Base-by-base conservation (phyloP, 345 rosid genomes). In the Moricandia moricandioides region DNA sequence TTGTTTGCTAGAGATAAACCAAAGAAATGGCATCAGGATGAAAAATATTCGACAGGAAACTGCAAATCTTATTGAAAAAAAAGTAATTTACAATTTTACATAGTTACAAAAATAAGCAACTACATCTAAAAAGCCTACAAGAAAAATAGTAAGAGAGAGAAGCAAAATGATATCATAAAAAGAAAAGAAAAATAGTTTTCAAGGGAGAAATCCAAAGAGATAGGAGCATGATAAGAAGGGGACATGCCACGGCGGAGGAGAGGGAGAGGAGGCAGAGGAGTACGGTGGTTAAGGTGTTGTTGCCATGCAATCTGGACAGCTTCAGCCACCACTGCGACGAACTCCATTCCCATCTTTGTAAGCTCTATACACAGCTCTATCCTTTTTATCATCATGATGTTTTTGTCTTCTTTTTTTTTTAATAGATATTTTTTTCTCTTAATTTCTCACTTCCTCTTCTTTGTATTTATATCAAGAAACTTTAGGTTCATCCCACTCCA, bases 291-390 rank as follows among this genome's bases (percentile, higher is more conserved):
- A 16, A 70, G 40, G n/a, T 76, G 59, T 55, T 64, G 80, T 34
- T 73, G 70, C 31, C 65, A 54, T 3, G 58, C 54, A 16, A 54
- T 11, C 4, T 75, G 72, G 7, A 82, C 77, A 7, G 90, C 85
- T 70, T 88, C 87, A 17, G 88, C 87, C 40, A 84, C 85, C 10
- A 71, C 84, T 3, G 70, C 7, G 5, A 86, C 72, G 54, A 89
- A 86, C 72, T 89, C 82, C 16, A 83, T 35, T 1, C 83, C 89
- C 37, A 88, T 47, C 71, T 75, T 82, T 71, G 85, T 33, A 26
- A 86, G 67, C 75, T 73, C 82, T 57, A 81, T 69, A 70, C 88
- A 84, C 13, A 85, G 63, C 78, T 77, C 84, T 76, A 85, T 43
- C 73, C 81, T 87, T 54, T 83, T 78, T 33, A 86, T 55, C 88